phyloP scores from a whole-genome alignment of 2,329 filamentous ascomycete genomes.

The Huntiella bhutanensis region DNA sequence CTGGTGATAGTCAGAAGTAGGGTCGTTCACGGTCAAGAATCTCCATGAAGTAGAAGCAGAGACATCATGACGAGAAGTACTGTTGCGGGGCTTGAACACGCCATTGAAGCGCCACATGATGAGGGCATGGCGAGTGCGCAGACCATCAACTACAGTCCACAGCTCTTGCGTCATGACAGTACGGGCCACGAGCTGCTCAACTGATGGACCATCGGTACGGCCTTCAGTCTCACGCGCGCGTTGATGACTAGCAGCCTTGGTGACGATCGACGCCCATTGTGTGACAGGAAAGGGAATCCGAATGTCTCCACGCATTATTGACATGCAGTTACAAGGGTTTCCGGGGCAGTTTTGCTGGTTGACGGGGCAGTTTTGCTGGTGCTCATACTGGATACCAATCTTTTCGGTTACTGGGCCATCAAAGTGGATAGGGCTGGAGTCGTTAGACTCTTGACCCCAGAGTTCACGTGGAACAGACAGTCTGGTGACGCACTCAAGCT shows the following conservation, averaged over 20 bases:
- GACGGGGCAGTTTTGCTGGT: conserved; percentile 33
- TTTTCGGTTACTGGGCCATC: conserved; percentile 23
- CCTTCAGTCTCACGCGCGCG: conserved; percentile 23
- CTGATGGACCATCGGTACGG: conserved; percentile 16
- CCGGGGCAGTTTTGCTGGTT: conserved; percentile 31
- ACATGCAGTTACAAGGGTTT: conserved; percentile 32
- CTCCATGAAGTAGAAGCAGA: conserved; percentile 32
- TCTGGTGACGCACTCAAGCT: conserved; percentile 41
- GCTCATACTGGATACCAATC: conserved; percentile 28
- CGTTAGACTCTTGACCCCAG: conserved; percentile 21
- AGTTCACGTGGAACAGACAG: conserved; percentile 39
- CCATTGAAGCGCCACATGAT: conserved; percentile 44
- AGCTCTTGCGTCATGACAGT: conserved; percentile 51
- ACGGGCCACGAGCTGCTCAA: conserved; percentile 10
- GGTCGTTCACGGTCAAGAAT: conserved; percentile 41
- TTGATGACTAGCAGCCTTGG: conserved; percentile 32
- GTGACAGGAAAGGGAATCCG: conserved; percentile 38
- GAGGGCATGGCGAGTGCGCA: conserved; percentile 29
- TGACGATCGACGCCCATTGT: conserved; percentile 39
- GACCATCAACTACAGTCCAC: conserved; percentile 32
- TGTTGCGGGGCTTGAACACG: conserved; percentile 24
- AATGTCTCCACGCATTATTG: conserved; percentile 28
- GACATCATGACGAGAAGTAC: conserved; percentile 9
- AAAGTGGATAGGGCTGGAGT: conserved; percentile 25
- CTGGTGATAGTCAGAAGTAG: conserved; percentile 39